Conservation (phyloP, 192 early-diverging fungal species). For the Chytriomyces sp. region DNA sequence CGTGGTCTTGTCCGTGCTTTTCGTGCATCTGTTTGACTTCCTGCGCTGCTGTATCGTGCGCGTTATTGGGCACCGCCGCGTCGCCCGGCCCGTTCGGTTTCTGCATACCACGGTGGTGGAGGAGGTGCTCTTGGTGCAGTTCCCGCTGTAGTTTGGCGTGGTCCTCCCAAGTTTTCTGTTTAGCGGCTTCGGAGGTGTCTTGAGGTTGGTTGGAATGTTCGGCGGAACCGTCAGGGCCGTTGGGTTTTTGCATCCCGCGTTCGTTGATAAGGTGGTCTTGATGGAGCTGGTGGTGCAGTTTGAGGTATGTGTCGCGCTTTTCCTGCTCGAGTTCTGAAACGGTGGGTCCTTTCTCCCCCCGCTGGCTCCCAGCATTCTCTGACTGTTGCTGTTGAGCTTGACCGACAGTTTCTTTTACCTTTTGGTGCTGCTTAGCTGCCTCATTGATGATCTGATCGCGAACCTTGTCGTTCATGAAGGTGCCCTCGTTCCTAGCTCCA, state of each 20-base stretch:
- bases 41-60: too few species aligned
- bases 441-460: background rate
- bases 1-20: background rate
- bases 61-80: background rate
- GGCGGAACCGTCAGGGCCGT: background rate
- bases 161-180: background rate
- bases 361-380: background rate
- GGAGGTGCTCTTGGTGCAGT: background rate
- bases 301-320: background rate
- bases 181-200: too few species aligned
- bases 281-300: background rate
- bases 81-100: background rate
- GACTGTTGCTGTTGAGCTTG: background rate
- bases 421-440: background rate
- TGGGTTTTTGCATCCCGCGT: background rate
- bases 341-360: background rate
- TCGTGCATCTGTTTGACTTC: background rate
- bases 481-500: background rate
- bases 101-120: background rate
- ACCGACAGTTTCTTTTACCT: background rate
- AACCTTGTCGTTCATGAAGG: background rate
- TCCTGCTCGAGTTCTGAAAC: background rate
- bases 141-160: background rate
- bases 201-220: too few species aligned
- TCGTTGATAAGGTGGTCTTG: background rate